phyloP scores from a whole-genome alignment of 225 moss, liverwort and hornwort genomes.

The Sphagnum tenellum region DNA sequence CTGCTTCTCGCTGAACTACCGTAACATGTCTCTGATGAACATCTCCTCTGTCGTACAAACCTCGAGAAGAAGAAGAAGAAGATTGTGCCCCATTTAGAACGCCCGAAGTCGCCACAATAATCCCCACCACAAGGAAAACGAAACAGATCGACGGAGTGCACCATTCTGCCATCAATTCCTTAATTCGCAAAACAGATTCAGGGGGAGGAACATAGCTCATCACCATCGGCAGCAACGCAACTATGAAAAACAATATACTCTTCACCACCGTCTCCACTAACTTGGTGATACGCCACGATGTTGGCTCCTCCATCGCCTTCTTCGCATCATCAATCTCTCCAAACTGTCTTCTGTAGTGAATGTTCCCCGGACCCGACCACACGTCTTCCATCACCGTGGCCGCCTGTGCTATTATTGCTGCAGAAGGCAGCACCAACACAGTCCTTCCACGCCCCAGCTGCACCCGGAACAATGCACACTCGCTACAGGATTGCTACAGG shows the following conservation, averaged over 20 bases:
- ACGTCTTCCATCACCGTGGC: neutral
- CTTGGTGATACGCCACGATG: neutral
- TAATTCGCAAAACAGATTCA: neutral
- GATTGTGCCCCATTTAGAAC: neutral
- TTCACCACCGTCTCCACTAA: neutral
- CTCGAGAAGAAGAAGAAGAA: neutral
- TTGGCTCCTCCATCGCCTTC: neutral
- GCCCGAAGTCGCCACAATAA: constrained; percentile 1
- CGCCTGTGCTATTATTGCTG: too few species aligned
- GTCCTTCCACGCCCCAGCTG: too few species aligned
- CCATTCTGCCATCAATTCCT: constrained; percentile 1
- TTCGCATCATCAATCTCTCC: neutral
- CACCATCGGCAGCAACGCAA: neutral
- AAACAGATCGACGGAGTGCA: constrained; percentile 1
- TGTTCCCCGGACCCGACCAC: neutral
- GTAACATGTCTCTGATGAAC: neutral
- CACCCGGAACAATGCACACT: too few species aligned
- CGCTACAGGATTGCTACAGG: too few species aligned
- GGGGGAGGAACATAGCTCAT: neutral
- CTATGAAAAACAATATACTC: neutral
- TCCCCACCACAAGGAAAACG: neutral
- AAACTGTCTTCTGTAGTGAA: neutral
- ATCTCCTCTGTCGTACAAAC: neutral
- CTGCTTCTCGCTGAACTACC: neutral
- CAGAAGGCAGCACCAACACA: too few species aligned